Evolutionary conservation across 306 rosid genomes (phyloP).

Genomic region (Cucumis sativus): Cucumber_9930_V3 NC_026657.2:30247501-30248000

Average conservation of each 20-base stretch:
- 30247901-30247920: neutral
- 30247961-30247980: conserved; percentile 95
- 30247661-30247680: neutral
- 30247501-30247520: conserved; percentile 32
- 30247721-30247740: neutral
- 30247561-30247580: conserved; percentile 66
- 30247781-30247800: neutral
- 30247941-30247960: neutral
- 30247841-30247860: neutral
- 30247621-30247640: conserved; percentile 6
- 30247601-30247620: conserved; percentile 21
- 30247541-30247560: conserved; percentile 85
- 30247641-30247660: neutral
- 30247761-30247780: neutral
- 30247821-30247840: neutral
- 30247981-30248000: conserved; percentile 63
- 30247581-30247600: conserved; percentile 80
- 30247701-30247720: neutral
- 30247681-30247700: neutral
- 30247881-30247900: neutral
- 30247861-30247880: neutral
- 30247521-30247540: conserved; percentile 82
- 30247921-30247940: neutral
- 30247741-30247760: no score
- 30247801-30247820: neutral